These are phyloP conservation scores for Coemansia sp. DNA, from an alignment of 192 early-diverging fungal species.

Conservation along the genomic window DNA sequence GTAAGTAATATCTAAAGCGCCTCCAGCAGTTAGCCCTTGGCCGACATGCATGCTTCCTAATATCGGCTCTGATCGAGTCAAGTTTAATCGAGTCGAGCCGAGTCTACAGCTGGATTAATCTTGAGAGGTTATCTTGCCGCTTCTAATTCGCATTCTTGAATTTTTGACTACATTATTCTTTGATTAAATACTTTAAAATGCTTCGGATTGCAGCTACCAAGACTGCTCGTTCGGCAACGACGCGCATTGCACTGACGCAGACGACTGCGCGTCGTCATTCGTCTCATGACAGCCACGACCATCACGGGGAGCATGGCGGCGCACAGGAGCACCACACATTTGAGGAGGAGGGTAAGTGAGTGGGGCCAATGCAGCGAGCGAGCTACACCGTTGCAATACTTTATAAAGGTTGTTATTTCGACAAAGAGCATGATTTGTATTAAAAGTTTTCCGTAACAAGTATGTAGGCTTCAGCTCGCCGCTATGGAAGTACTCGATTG, in stretches of 20 bases:
- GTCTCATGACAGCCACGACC: constrained; percentile 23
- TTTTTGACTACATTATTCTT: background rate
- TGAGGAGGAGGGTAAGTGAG: constrained; percentile 33
- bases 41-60: too few species aligned
- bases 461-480: constrained; percentile 36
- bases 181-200: constrained; percentile 25
- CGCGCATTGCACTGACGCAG: constrained; percentile 15
- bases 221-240: constrained; percentile 12
- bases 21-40: too few species aligned
- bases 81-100: background rate
- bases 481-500: constrained; percentile 43
- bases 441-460: too few species aligned
- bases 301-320: constrained; percentile 9
- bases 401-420: too few species aligned
- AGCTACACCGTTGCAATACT: too few species aligned
- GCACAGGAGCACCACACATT: constrained; percentile 17
- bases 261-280: constrained; percentile 32
- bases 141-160: background rate
- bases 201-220: constrained; percentile 26
- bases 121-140: too few species aligned
- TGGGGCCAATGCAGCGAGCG: too few species aligned
- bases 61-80: background rate
- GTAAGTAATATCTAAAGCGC: too few species aligned
- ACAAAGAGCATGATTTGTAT: too few species aligned
- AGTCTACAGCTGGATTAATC: too few species aligned